These are phyloP conservation scores for Alternaria longipes DNA, from an alignment of 2,329 filamentous ascomycete species.

Conservation along the genomic window DNA sequence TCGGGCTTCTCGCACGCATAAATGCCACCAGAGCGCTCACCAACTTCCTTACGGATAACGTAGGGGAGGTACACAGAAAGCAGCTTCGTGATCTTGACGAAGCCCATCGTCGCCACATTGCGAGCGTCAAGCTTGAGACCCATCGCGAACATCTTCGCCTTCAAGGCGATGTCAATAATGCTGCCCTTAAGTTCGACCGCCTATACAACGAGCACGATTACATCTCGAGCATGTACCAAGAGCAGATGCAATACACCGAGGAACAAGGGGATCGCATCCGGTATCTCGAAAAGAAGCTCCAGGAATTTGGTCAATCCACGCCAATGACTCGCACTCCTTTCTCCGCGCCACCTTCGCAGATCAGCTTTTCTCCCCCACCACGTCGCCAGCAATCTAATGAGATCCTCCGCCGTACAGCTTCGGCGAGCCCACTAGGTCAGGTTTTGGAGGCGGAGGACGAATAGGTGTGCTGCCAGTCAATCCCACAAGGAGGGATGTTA, in stretches of 20 bases:
- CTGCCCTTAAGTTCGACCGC: slow-evolving; percentile 16
- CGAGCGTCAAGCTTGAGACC: slow-evolving; percentile 13
- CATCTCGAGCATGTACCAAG: slow-evolving; percentile 23
- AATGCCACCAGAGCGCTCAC: slow-evolving; percentile 4
- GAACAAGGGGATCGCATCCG: slow-evolving; percentile 42
- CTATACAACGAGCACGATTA: slow-evolving; percentile 25
- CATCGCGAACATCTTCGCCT: slow-evolving; percentile 12
- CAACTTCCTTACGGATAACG: slow-evolving; percentile 9
- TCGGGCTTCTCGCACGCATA: slow-evolving; percentile 3
- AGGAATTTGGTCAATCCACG: slow-evolving; percentile 26
- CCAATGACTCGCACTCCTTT: slow-evolving; percentile 9
- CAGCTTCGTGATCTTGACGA: slow-evolving; percentile 18
- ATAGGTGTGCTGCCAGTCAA: background rate
- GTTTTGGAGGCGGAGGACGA: slow-evolving; percentile 13
- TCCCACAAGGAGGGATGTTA: background rate
- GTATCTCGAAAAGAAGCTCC: slow-evolving; percentile 41
- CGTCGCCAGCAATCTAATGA: slow-evolving; percentile 10
- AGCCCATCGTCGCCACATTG: slow-evolving; percentile 16
- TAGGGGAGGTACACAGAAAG: slow-evolving; percentile 11
- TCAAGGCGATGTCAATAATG: slow-evolving; percentile 6
- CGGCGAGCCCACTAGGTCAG: slow-evolving; percentile 11
- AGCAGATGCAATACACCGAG: slow-evolving; percentile 23
- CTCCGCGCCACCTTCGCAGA: slow-evolving; percentile 25
- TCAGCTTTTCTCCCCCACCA: slow-evolving; percentile 20
- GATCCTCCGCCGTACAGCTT: background rate